Conservation (phyloP, 1,284 basidiomycete genomes). For the Boletus holoroseus region DNA sequence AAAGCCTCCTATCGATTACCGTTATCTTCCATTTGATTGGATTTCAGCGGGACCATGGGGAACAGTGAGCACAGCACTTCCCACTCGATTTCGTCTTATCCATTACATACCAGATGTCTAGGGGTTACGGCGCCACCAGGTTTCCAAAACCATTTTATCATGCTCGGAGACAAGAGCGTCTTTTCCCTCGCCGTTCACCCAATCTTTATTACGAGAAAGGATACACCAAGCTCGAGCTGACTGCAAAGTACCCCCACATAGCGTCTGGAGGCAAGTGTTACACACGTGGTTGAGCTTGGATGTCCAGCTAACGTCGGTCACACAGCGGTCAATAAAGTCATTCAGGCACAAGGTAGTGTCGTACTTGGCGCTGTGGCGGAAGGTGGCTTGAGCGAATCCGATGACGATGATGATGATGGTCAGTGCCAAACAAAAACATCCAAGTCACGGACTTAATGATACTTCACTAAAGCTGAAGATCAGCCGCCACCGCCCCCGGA, state of each 20-base stretch:
- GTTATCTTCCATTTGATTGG: conserved; percentile 21
- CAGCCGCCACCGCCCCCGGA: conserved; percentile 32
- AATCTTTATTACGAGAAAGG: conserved; percentile 23
- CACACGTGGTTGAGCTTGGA: not conserved
- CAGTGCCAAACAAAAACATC: conserved; percentile 1
- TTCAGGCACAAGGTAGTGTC: conserved; percentile 34
- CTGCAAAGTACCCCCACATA: conserved; percentile 29
- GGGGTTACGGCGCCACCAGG: conserved; percentile 13
- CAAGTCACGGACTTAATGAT: not conserved
- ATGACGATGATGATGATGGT: conserved; percentile 32
- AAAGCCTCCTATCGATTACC: conserved; percentile 17
- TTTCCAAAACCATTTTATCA: conserved; percentile 25
- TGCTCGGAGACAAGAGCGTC: conserved; percentile 22
- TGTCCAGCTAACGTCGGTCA: conserved; percentile 9
- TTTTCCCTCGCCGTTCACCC: conserved; percentile 17
- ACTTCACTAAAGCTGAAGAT: conserved; percentile 2
- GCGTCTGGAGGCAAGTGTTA: conserved; percentile 28
- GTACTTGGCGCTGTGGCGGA: conserved; percentile 36
- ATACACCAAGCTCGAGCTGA: conserved; percentile 27
- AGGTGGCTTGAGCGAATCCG: conserved; percentile 36
- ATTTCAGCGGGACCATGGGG: conserved; percentile 16
- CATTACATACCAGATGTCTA: conserved; percentile 14
- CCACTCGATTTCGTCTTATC: not conserved
- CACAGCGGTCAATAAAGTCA: conserved; percentile 40
- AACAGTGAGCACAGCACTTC: conserved; percentile 14